phyloP scores from a whole-genome alignment of 1,284 basidiomycete species.

The Leccinum pseudoinsigne region DNA sequence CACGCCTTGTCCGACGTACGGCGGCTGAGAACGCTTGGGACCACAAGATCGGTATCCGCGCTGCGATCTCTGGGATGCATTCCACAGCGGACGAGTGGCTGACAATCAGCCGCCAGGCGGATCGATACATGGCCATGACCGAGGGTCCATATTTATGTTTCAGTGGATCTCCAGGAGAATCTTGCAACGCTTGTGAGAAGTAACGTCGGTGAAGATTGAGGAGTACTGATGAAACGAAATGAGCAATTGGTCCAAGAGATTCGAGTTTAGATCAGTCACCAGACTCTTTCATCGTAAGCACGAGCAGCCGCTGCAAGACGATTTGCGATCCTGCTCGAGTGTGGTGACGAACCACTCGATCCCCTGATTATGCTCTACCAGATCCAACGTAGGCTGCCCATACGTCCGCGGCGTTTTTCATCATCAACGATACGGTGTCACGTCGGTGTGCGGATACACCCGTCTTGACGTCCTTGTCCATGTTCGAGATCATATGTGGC shows the following conservation, averaged over 20 bases:
- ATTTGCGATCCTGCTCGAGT: slow-evolving; percentile 18
- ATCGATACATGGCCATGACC: slow-evolving; percentile 68
- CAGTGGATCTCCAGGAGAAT: slow-evolving; percentile 54
- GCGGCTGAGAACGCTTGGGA: slow-evolving; percentile 60
- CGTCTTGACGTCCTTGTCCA: no score
- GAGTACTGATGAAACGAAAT: slow-evolving; percentile 43
- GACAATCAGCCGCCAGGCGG: slow-evolving; percentile 62
- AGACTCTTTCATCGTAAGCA: slow-evolving; percentile 55
- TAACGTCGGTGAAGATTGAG: slow-evolving; percentile 68
- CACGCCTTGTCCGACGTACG: slow-evolving; percentile 41
- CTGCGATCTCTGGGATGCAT: slow-evolving; percentile 40
- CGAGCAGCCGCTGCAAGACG: slow-evolving; percentile 47
- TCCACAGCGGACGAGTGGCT: slow-evolving; percentile 44
- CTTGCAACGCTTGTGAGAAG: slow-evolving; percentile 64
- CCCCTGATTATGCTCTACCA: no score
- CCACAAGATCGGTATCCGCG: slow-evolving; percentile 55
- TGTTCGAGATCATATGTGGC: no score
- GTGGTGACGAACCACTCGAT: not conserved
- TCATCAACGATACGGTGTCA: no score
- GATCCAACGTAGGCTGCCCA: no score
- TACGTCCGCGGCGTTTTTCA: no score
- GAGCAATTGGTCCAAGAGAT: slow-evolving; percentile 6
- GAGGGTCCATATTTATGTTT: slow-evolving; percentile 65
- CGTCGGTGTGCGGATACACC: no score
- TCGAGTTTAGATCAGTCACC: slow-evolving; percentile 40